Conservation (phyloP, 495 filamentous ascomycete genomes). For the Hypoxylon rickii region DNA sequence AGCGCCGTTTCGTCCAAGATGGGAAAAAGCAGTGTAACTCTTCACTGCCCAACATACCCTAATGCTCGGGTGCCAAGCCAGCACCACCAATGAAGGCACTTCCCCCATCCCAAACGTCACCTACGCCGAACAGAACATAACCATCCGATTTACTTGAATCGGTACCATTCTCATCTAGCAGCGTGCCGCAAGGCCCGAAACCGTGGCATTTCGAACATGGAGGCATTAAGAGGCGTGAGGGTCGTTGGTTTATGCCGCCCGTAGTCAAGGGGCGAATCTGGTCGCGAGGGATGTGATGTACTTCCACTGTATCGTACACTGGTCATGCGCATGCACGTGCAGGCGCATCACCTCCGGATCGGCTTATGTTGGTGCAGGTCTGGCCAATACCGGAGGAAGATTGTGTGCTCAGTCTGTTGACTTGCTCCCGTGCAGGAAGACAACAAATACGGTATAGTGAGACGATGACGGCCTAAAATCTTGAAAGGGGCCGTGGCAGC, state of each 20-base stretch:
- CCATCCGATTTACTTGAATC: conserved; percentile 25
- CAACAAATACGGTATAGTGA: conserved; percentile 11
- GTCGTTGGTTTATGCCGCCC: conserved; percentile 12
- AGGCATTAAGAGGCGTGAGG: conserved; percentile 11
- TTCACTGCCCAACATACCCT: conserved; percentile 33
- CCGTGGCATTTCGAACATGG: conserved; percentile 15
- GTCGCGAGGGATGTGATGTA: conserved; percentile 22
- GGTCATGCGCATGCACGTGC: conserved; percentile 26
- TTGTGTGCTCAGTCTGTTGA: conserved; percentile 21
- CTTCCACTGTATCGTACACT: conserved; percentile 21
- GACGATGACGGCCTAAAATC: conserved; percentile 2
- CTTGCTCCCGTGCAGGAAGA: conserved; percentile 18
- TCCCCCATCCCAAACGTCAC: conserved; percentile 25
- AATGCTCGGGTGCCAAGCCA: conserved; percentile 33
- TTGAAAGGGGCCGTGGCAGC: conserved; percentile 1
- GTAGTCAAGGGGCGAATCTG: conserved; percentile 15
- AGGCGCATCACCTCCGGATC: conserved; percentile 30
- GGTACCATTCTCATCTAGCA: conserved; percentile 13
- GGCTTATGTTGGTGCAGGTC: conserved; percentile 23
- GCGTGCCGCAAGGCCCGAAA: conserved; percentile 13
- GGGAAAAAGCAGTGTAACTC: conserved; percentile 33
- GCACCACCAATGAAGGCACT: conserved; percentile 30
- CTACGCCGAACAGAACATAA: conserved; percentile 27
- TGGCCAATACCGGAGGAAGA: conserved; percentile 32
- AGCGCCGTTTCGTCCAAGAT: conserved; percentile 33